Evolutionary conservation across 805 yeast species (phyloP).

Genomic region (Saturnispora besseyi): DNA sequence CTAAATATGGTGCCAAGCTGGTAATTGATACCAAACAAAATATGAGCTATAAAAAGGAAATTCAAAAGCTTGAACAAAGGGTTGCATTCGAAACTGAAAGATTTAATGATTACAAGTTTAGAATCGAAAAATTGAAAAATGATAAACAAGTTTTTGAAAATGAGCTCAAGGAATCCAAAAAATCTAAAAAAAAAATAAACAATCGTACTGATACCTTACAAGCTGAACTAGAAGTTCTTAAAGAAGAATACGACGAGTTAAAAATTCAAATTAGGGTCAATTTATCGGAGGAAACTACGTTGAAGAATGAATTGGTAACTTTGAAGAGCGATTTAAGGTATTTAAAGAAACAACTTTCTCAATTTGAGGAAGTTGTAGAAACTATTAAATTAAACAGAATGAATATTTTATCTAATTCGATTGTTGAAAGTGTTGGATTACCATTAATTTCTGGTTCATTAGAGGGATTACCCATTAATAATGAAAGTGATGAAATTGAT

Average conservation of each 20-base stretch:
- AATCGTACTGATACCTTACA: constrained; percentile 31
- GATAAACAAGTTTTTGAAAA: constrained; percentile 32
- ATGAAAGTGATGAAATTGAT: constrained; percentile 25
- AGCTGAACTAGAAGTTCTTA: constrained; percentile 32
- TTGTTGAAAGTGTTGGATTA: constrained; percentile 55
- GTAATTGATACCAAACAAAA: constrained; percentile 53
- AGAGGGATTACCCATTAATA: constrained; percentile 44
- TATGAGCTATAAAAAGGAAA: constrained; percentile 51
- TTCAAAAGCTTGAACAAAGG: constrained; percentile 51
- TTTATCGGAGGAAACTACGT: constrained; percentile 15
- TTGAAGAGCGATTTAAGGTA: constrained; percentile 26
- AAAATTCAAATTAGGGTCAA: constrained; percentile 13
- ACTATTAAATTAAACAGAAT: constrained; percentile 47
- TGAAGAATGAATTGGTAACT: constrained; percentile 25
- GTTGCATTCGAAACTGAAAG: constrained; percentile 58
- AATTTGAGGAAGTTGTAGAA: constrained; percentile 45
- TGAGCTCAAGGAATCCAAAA: constrained; percentile 26
- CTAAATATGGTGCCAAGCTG: constrained; percentile 48
- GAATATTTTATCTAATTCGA: constrained; percentile 59
- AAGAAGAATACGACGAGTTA: constrained; percentile 26
- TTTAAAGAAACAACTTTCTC: constrained; percentile 29
- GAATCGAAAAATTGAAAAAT: constrained; percentile 36
- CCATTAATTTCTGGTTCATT: constrained; percentile 57
- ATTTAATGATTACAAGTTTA: constrained; percentile 37
- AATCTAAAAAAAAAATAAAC: constrained; percentile 27